Conservation (phyloP, 345 rosid genomes). For the Gossypium herbaceum region DNA sequence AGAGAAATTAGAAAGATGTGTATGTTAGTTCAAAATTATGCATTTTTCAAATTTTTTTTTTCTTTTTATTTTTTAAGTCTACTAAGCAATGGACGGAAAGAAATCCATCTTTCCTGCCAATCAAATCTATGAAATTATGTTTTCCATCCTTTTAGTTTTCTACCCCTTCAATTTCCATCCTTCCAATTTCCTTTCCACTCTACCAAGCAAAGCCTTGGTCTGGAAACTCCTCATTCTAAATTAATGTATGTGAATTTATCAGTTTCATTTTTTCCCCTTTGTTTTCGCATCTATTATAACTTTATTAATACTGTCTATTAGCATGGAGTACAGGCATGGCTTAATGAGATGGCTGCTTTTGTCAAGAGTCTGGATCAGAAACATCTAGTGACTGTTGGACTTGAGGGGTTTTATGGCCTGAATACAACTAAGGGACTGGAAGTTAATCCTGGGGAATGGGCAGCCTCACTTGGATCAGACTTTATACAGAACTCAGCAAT, state of each 20-base stretch:
- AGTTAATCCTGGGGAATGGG: conserved; percentile 52
- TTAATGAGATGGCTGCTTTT: conserved; percentile 42
- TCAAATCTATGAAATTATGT: too few relatives aligned
- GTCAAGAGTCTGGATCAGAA: conserved; percentile 43
- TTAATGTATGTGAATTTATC: not conserved
- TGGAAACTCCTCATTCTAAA: not conserved
- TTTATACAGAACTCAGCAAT: conserved; percentile 40
- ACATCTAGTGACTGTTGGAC: conserved; percentile 39
- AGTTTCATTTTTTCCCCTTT: not conserved
- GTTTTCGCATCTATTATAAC: not conserved
- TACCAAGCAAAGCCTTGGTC: not conserved
- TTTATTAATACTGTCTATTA: not conserved
- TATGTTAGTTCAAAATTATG: too few relatives aligned
- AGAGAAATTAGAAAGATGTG: too few relatives aligned
- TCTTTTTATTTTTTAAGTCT: too few relatives aligned
- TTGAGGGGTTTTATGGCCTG: conserved; percentile 46
- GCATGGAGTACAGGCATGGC: conserved; percentile 29
- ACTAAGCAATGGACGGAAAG: too few relatives aligned
- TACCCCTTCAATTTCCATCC: too few relatives aligned
- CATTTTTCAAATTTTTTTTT: too few relatives aligned
- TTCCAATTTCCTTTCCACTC: too few relatives aligned
- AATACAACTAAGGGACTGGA: conserved; percentile 18
- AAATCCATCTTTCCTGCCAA: too few relatives aligned
- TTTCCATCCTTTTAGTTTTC: too few relatives aligned
- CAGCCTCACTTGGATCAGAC: conserved; percentile 45